Evolutionary conservation across 1,139 yeast species (phyloP).

Genomic region (Saccharomyces hybrid): DNA sequence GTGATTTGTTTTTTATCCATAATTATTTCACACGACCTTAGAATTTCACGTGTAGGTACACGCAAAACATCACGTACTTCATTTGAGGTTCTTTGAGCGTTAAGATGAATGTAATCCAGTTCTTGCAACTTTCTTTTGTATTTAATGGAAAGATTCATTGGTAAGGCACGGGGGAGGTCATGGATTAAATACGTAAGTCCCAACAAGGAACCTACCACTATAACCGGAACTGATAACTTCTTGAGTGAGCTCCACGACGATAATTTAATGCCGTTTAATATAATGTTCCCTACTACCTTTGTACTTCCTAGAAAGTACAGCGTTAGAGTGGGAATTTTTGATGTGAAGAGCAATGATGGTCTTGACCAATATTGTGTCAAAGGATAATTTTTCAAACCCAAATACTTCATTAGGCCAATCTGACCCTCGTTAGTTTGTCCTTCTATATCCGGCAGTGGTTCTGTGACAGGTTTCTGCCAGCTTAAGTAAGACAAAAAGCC

Average conservation of each 20-base stretch:
- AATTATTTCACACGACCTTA: conserved; percentile 55
- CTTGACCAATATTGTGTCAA: conserved; percentile 24
- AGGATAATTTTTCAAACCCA: conserved; percentile 23
- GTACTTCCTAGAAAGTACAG: conserved; percentile 33
- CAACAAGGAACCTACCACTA: conserved; percentile 47
- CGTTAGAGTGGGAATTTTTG: conserved; percentile 30
- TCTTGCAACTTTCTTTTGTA: conserved; percentile 53
- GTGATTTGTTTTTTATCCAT: conserved; percentile 22
- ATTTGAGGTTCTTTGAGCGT: conserved; percentile 68
- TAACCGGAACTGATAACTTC: conserved; percentile 32
- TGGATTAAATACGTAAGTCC: conserved; percentile 58
- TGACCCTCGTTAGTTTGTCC: neutral
- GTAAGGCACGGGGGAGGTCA: conserved; percentile 86
- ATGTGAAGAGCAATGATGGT: conserved; percentile 30
- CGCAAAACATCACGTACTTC: conserved; percentile 78
- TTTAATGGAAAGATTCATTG: conserved; percentile 71
- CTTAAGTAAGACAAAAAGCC: conserved; percentile 37
- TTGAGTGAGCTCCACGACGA: conserved; percentile 31
- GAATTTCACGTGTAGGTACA: conserved; percentile 77
- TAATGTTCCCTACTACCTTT: conserved; percentile 25
- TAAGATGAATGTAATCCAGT: conserved; percentile 68
- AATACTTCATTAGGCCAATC: neutral
- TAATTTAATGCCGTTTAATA: conserved; percentile 31
- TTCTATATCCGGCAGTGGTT: conserved; percentile 3
- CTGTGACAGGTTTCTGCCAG: conserved; percentile 21